Percentiles rank a stretch among this genome's conserved stretches.
These are phyloP conservation scores for Adansonia rubrostipa DNA, from an alignment of 441 rosid species.

Conservation along the genomic window DNA sequence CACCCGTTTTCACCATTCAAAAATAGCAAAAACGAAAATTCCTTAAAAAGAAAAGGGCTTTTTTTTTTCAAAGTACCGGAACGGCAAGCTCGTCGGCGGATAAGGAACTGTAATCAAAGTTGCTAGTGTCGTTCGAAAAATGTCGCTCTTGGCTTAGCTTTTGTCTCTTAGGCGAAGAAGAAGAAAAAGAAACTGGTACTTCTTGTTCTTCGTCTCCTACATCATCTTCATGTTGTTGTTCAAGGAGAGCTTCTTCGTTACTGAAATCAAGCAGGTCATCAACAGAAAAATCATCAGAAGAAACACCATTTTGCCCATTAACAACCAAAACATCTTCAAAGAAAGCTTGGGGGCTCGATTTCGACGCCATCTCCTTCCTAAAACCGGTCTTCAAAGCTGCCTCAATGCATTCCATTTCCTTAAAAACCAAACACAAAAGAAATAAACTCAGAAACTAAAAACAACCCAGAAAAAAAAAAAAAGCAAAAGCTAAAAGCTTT, in stretches of 20 bases:
- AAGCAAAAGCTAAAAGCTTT: background rate
- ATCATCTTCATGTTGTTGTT: constrained; percentile 35
- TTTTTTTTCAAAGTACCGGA: constrained; percentile 48
- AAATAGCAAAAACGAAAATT: background rate
- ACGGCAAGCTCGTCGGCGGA: constrained; percentile 56
- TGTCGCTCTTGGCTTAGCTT: constrained; percentile 23
- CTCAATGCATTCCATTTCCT: constrained; percentile 67
- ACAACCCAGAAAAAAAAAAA: too few relatives aligned
- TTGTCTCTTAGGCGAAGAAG: constrained; percentile 32
- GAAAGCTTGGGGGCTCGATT: constrained; percentile 22
- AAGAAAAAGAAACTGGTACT: background rate
- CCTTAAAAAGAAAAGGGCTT: background rate
- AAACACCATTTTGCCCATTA: constrained; percentile 42
- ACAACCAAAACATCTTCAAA: constrained; percentile 47
- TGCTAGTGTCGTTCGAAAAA: constrained; percentile 19
- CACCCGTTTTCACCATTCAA: constrained; percentile 17
- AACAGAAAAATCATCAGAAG: constrained; percentile 63
- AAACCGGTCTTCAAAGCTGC: constrained; percentile 57
- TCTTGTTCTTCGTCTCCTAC: constrained; percentile 5
- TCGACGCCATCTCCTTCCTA: constrained; percentile 37
- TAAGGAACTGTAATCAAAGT: constrained; percentile 9
- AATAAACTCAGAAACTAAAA: too few relatives aligned
- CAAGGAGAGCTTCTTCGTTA: constrained; percentile 51
- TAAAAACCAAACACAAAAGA: background rate
- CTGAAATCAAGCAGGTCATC: constrained; percentile 79